Evolutionary conservation across 441 rosid species (phyloP), one percentile per base, ranked within the genome.

Genomic region (Rhodomyrtus psidioides): DNA sequence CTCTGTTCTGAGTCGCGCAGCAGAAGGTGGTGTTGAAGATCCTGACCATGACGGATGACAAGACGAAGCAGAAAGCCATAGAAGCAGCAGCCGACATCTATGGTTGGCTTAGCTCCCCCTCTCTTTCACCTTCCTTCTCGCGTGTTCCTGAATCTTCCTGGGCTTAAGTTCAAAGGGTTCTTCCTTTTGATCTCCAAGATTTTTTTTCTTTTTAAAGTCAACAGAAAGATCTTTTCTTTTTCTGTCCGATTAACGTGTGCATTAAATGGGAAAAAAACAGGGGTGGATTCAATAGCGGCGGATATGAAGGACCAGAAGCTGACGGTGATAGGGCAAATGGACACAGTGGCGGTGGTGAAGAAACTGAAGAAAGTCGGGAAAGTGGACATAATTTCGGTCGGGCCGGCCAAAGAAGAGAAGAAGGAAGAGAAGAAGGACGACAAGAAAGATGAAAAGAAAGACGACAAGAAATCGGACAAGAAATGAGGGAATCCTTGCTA

Each of bases 361-460:
- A 97, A 94, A 90, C 83, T 96, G 94, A 97, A 94, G 95, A 97
- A 95, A 88, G 98, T 96, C 13, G 99, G 95, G 44, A 97, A 97
- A 91, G 99, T 97, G 81, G 99, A 97, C 86, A 92, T 96, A 46
- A 28, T 95, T 53, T 94, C 97, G 5, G 98, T 96, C 23, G 99
- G 99, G 19, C 99, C 99, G 16, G 99, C 98, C 9, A 96, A 97
- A 70, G 99, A 95, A 82, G 98, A 95, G 88, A 96, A 96, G 92
- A 97, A 97, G 83, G 98, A 92, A 58, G 97, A 91, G 9, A 94
- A 95, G 83, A 93, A 96, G 30, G 94, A 91, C 2, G 93, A 91
- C 17, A 93, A 93, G 44, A 92, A 92, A 16, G 92, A 92, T 7
- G 92, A 93, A 82, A 91, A 90, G 74, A 83, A 83, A 27, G 54